Evolutionary conservation across 2,329 filamentous ascomycete genomes (phyloP), one percentile per base, ranked within the genome.

Genomic region (Pyrenophora seminiperda): DNA sequence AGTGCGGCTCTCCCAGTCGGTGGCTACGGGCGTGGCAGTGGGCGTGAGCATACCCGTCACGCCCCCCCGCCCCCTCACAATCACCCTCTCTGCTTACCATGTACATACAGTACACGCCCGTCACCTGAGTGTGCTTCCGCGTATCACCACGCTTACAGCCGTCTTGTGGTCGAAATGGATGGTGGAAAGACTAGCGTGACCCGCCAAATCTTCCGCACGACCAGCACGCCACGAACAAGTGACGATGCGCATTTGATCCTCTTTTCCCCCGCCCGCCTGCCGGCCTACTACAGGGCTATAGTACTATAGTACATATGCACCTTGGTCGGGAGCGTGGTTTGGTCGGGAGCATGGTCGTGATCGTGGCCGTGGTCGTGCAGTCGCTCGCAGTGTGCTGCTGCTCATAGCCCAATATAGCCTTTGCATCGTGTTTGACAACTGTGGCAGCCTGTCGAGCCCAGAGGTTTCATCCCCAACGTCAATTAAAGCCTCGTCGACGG

Each of bases 121-220:
- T 17, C 31, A 15, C n/a, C 31, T 15, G n/a, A 14, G 15, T 15
- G 15, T 15, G n/a, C 31, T 33, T 6, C n/a, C 31, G 15, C 15
- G 31, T 14, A 27, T 27, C 24, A 30, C 32, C 22, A 37, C 32
- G 42, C 24, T 45, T n/a, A 45, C 42, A 30, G 42, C 15, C 34
- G 24, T 27, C 24, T 11, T 27, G 24, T 45, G 31, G 32, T 45
- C 42, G 42, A 31, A 31, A 38, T 45, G 32, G 37, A 45, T 19
- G 42, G 42, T 32, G 31, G 14, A 14, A 14, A 7, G 14, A 24
- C 33, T 49, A 49, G 47, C 47, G 47, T 41, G 33, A 33, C 33
- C 47, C 47, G 43, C 47, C 47, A 36, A 46, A 46, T 46, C 33
- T 49, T 44, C 40, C 47, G 33, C 46, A 44, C 24, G n/a, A 33